Evolutionary conservation across 2,329 filamentous ascomycete species (phyloP).

Genomic region (Ceratocystis eucalypticola): DNA sequence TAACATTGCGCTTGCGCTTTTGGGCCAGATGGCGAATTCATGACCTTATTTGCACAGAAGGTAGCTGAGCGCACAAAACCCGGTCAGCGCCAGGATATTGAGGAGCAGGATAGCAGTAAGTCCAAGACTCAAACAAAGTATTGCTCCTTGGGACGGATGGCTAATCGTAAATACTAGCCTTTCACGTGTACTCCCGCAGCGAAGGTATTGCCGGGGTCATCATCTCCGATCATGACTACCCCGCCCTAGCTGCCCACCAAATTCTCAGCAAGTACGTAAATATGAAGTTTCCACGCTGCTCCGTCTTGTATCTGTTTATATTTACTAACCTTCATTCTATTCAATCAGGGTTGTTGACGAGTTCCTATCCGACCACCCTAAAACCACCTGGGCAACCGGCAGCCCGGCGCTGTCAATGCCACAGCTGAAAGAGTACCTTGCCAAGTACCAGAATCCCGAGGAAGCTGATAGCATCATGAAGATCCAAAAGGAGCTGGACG

Average conservation of each 20-base stretch:
- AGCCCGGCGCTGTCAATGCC: slow-evolving; percentile 48
- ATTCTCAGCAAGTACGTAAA: slow-evolving; percentile 54
- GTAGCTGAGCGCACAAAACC: slow-evolving; percentile 72
- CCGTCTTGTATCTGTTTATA: background rate
- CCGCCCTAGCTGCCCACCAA: slow-evolving; percentile 67
- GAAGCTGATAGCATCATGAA: slow-evolving; percentile 86
- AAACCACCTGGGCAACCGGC: slow-evolving; percentile 49
- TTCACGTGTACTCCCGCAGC: slow-evolving; percentile 64
- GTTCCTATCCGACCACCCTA: slow-evolving; percentile 65
- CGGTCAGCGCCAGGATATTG: slow-evolving; percentile 74
- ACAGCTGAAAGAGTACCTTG: slow-evolving; percentile 62
- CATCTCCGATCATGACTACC: slow-evolving; percentile 64
- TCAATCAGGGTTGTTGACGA: slow-evolving; percentile 54
- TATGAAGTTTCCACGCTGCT: background rate
- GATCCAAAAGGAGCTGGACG: slow-evolving; percentile 92
- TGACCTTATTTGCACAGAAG: slow-evolving; percentile 74
- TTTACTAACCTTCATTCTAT: slow-evolving; percentile 7
- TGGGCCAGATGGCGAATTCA: slow-evolving; percentile 43
- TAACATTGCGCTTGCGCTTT: slow-evolving; percentile 1
- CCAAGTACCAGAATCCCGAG: slow-evolving; percentile 69
- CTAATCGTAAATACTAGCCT: slow-evolving; percentile 40
- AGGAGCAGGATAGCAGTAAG: slow-evolving; percentile 52
- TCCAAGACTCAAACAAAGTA: background rate
- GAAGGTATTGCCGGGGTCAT: slow-evolving; percentile 65
- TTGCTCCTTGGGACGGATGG: background rate